Base-by-base conservation (phyloP, 208 protist genomes). In the Trypanosoma cruzi region DNA sequence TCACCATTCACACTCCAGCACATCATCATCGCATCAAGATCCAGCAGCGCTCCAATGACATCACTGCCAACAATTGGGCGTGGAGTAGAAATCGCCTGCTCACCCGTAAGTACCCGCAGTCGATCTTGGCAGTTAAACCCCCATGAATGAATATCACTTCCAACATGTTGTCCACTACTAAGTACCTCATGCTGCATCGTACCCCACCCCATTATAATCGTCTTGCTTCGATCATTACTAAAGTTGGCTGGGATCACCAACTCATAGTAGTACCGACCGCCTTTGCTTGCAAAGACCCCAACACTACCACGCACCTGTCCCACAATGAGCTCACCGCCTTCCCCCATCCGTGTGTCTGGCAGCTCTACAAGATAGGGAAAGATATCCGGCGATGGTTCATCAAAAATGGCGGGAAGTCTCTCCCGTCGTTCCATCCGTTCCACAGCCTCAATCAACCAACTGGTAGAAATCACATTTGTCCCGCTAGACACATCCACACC, bases 1-100 rank as follows among this genome's bases (percentile, higher is more conserved):
- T 91, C 79, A 20, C 92, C 92, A 72, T 96, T 96, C 52, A 96
- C 81, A 54, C 82, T 86, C 92, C 92, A 96, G 59, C 78, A 86
- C 84, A 92, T 82, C 85, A 90, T 93, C 80, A 87, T 88, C 29
- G 81, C 75, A 54, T 87, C 80, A 18, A 96, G 79, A 75, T 96
- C 82, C 42, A 96, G 72, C 72, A 93, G 77, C 7, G 89, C 79
- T 31, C 92, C 92, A 28, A 96, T 81, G 20, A 94, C 81, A 74
- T 96, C 92, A 16, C 92, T 89, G 8, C 73, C 74, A 36, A 71
- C 67, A 53, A 86, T 84, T 29, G 58, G 60, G 6, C 72, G 71
- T 56, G 81, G 68, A 32, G 83, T 73, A 1, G 82, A 64, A 53
- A 92, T 44, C 24, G 64, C 55, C 78, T 94, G 88, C 75, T 94